Evolutionary conservation across 2,329 filamentous ascomycete genomes (phyloP).

Genomic region (Talaromyces atroroseus): DNA sequence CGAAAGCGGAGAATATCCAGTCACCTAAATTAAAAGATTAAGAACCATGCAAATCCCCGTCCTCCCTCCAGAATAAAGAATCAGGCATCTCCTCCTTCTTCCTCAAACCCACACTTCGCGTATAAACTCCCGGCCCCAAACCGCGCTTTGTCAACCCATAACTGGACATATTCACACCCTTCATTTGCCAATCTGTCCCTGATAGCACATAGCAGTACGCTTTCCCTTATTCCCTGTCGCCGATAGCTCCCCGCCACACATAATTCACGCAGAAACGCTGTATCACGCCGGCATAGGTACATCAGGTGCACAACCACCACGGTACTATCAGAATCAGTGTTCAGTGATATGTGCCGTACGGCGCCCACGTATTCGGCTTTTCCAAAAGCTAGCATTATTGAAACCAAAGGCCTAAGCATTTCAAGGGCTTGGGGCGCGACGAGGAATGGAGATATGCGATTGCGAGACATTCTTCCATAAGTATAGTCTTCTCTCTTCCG

Average conservation of each 20-base stretch:
- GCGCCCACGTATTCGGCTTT: conserved; percentile 46
- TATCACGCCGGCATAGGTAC: conserved; percentile 40
- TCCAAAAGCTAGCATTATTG: conserved; percentile 41
- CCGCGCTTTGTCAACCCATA: conserved; percentile 50
- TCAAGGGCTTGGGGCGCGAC: conserved; percentile 29
- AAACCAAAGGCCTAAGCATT: conserved; percentile 45
- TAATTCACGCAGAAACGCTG: conserved; percentile 48
- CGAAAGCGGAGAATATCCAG: not conserved
- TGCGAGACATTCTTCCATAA: conserved; percentile 22
- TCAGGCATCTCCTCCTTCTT: conserved; percentile 42
- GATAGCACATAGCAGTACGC: conserved; percentile 40
- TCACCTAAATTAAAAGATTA: conserved; percentile 23
- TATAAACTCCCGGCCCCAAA: conserved; percentile 43
- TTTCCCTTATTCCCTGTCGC: conserved; percentile 42
- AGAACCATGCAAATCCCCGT: conserved; percentile 43
- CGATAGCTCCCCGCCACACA: conserved; percentile 45
- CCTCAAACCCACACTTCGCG: conserved; percentile 40
- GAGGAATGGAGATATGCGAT: conserved; percentile 37
- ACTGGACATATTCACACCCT: conserved; percentile 8
- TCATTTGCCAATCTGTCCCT: conserved; percentile 15
- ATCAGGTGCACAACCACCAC: conserved; percentile 43
- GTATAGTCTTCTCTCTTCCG: not conserved
- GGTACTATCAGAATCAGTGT: not conserved
- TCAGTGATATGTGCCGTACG: conserved; percentile 30
- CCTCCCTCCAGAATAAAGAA: conserved; percentile 47